Conservation (phyloP, 257 asterid genomes). For the Schizonepeta tenuifolia region DNA sequence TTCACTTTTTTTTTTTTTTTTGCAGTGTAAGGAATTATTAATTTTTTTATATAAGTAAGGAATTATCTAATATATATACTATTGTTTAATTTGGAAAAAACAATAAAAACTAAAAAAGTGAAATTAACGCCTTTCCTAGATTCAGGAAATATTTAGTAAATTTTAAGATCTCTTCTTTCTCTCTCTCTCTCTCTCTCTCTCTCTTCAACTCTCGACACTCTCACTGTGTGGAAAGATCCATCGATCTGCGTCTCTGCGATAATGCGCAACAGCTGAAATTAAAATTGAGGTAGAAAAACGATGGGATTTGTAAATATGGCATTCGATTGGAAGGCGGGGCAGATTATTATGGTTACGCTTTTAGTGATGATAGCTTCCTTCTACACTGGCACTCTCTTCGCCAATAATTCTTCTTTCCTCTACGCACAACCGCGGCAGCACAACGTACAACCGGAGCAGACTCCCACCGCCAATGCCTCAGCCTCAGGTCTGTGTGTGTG, state of each 20-base stretch:
- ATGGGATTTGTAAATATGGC: conserved; percentile 56
- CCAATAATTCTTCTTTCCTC: conserved; percentile 45
- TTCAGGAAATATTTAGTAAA: too few species aligned
- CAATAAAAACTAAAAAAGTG: too few species aligned
- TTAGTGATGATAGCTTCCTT: conserved; percentile 79
- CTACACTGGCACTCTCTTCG: conserved; percentile 79
- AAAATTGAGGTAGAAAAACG: conserved; percentile 28
- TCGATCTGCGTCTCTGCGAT: conserved; percentile 37
- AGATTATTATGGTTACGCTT: conserved; percentile 57
- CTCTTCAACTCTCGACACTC: neutral
- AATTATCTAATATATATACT: too few species aligned
- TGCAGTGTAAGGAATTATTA: too few species aligned
- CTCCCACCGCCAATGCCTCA: conserved; percentile 37
- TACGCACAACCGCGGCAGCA: conserved; percentile 38
- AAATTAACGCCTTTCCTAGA: too few species aligned
- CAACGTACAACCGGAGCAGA: conserved; percentile 35
- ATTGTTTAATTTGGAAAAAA: too few species aligned
- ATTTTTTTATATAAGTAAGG: too few species aligned
- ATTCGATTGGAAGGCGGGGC: conserved; percentile 79
- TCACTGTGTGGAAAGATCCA: conserved; percentile 39
- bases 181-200: conserved; percentile 31
- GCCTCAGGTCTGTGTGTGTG: conserved; percentile 18
- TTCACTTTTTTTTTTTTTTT: too few species aligned
- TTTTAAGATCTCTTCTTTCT: conserved; percentile 23
- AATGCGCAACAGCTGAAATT: conserved; percentile 21